phyloP scores from a whole-genome alignment of 2,329 filamentous ascomycete species.

The Hypoxylon sp. region DNA sequence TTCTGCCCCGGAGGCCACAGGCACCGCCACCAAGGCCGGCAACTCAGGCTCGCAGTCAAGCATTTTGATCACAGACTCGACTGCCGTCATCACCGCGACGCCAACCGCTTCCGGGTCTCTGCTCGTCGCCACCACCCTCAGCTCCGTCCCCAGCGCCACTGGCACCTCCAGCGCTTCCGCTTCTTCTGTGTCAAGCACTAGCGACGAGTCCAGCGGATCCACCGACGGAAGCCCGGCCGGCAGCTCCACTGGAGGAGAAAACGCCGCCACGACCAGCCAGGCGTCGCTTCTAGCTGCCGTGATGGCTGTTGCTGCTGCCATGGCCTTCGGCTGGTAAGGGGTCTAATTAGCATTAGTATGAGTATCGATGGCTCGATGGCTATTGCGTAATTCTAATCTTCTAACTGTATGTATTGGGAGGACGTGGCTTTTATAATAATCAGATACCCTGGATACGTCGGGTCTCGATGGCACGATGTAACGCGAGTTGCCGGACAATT shows the following conservation, averaged over 20 bases:
- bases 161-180: slow-evolving; percentile 12
- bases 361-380: background rate
- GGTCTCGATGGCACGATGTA: slow-evolving; percentile 14
- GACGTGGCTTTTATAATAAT: slow-evolving; percentile 24
- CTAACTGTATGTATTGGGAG: slow-evolving; percentile 37
- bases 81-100: slow-evolving; percentile 22
- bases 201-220: slow-evolving; percentile 22
- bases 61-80: slow-evolving; percentile 32
- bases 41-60: slow-evolving; percentile 12
- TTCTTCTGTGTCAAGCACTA: slow-evolving; percentile 1
- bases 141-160: slow-evolving; percentile 32
- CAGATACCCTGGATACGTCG: slow-evolving; percentile 17
- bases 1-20: slow-evolving; percentile 12
- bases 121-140: slow-evolving; percentile 39
- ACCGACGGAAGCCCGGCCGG: slow-evolving; percentile 14
- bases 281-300: slow-evolving; percentile 49
- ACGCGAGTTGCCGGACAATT: slow-evolving; percentile 16
- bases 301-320: slow-evolving; percentile 47
- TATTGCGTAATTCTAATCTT: slow-evolving; percentile 11
- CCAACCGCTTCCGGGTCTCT: slow-evolving; percentile 35
- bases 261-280: slow-evolving; percentile 33
- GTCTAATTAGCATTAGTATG: background rate
- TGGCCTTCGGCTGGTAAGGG: slow-evolving; percentile 48
- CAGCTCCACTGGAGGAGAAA: slow-evolving; percentile 17
- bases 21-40: slow-evolving; percentile 21